phyloP scores from a whole-genome alignment of 441 rosid genomes.

The Pelargonium fulgidum region DNA sequence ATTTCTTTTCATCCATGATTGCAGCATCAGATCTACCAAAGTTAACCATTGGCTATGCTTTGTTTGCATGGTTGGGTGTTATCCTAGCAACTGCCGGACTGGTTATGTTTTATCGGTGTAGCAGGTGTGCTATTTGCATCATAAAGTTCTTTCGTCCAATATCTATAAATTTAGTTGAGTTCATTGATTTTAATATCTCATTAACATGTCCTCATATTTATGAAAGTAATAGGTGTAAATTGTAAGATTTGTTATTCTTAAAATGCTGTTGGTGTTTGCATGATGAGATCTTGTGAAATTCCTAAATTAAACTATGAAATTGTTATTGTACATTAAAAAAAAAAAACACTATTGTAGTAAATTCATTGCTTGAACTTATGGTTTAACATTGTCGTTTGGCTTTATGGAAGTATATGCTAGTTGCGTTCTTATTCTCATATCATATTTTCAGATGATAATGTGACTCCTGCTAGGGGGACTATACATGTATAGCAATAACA shows the following conservation, averaged over 20 bases:
- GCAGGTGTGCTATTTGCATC: constrained; percentile 50
- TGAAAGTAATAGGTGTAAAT: neutral
- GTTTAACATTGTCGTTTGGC: neutral
- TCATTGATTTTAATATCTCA: neutral
- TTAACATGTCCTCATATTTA: neutral
- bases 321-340: neutral
- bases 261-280: neutral
- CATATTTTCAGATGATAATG: neutral
- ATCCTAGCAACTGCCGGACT: constrained; percentile 69
- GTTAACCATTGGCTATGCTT: constrained; percentile 66
- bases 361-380: too few relatives aligned
- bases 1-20: constrained; percentile 15
- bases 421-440: neutral
- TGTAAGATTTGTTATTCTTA: constrained; percentile 11
- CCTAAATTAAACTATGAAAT: neutral
- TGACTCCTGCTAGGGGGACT: neutral
- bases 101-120: constrained; percentile 74
- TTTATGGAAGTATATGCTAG: neutral
- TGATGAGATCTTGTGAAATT: neutral
- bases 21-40: constrained; percentile 75
- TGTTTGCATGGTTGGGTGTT: constrained; percentile 83
- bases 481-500: constrained; percentile 5
- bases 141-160: neutral
- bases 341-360: neutral
- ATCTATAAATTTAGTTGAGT: neutral